Conservation (phyloP, 352 stramenopile species). For the Phytophthora pistaciae region DNA sequence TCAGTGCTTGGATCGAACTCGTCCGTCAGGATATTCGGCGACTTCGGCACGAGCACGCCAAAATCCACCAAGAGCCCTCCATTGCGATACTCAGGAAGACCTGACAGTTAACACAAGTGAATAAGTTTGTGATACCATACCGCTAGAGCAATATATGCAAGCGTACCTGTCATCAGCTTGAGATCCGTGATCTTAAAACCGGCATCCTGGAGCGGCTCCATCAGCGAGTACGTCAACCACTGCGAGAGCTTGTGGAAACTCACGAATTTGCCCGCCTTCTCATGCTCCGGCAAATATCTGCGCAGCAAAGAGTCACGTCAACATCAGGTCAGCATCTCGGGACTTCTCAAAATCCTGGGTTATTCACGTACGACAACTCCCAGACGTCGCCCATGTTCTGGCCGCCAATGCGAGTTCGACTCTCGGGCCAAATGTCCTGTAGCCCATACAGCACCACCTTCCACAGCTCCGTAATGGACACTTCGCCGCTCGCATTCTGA, state of each 20-base stretch:
- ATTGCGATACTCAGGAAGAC: constrained; percentile 87
- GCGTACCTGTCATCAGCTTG: constrained; percentile 56
- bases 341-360: not conserved
- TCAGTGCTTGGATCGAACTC: constrained; percentile 71
- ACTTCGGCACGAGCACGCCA: constrained; percentile 80
- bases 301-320: not conserved
- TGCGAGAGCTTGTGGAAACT: constrained; percentile 92
- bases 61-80: constrained; percentile 85
- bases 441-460: constrained; percentile 84
- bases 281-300: constrained; percentile 61
- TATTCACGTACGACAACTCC: constrained; percentile 63
- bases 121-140: not conserved
- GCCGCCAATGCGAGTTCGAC: constrained; percentile 71
- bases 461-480: constrained; percentile 80
- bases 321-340: not conserved
- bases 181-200: constrained; percentile 83
- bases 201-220: constrained; percentile 88
- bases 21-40: constrained; percentile 56
- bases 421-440: constrained; percentile 87
- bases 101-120: constrained; percentile 19
- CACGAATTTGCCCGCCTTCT: constrained; percentile 69
- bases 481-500: constrained; percentile 58
- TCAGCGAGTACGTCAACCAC: constrained; percentile 91
- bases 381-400: constrained; percentile 91
- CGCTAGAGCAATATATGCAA: not conserved